These are phyloP conservation scores for Agaricales sp. DNA, from an alignment of 1,284 basidiomycete species.

Conservation along the genomic window DNA sequence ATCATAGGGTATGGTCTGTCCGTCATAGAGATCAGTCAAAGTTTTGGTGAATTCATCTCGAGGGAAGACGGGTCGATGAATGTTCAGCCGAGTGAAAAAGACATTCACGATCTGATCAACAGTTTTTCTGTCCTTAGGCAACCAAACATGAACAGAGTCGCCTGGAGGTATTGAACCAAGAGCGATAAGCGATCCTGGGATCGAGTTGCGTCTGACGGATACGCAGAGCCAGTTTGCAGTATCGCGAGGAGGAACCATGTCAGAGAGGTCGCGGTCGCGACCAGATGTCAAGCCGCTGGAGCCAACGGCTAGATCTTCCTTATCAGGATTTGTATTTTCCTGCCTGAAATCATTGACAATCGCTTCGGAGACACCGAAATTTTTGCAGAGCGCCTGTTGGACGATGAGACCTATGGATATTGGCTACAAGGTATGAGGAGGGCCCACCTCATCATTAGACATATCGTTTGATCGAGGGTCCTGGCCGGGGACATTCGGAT, in stretches of 20 bases:
- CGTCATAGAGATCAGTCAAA: constrained; percentile 55
- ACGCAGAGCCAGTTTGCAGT: constrained; percentile 47
- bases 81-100: constrained; percentile 67
- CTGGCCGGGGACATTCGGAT: constrained; percentile 48
- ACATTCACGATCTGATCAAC: constrained; percentile 48
- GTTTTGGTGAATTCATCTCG: constrained; percentile 53
- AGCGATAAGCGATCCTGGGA: constrained; percentile 16
- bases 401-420: constrained; percentile 9
- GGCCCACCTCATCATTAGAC: constrained; percentile 51
- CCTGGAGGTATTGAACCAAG: constrained; percentile 18
- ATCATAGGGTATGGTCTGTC: constrained; percentile 41
- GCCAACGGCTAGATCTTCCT: constrained; percentile 67
- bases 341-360: constrained; percentile 58
- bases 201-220: constrained; percentile 35
- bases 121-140: constrained; percentile 66
- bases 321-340: constrained; percentile 34
- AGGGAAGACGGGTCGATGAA: constrained; percentile 65
- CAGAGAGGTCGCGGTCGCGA: constrained; percentile 48
- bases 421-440: too few relatives aligned
- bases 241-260: constrained; percentile 50
- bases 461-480: constrained; percentile 72
- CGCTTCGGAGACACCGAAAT: constrained; percentile 62
- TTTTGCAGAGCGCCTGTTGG: constrained; percentile 57
- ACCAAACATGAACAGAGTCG: constrained; percentile 44
- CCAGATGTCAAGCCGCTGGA: constrained; percentile 57